A percentile compares a stretch with the other conserved stretches of the same genome.
Conservation (phyloP, 495 filamentous ascomycete species). For the Aspergillus carlsbadensis region DNA sequence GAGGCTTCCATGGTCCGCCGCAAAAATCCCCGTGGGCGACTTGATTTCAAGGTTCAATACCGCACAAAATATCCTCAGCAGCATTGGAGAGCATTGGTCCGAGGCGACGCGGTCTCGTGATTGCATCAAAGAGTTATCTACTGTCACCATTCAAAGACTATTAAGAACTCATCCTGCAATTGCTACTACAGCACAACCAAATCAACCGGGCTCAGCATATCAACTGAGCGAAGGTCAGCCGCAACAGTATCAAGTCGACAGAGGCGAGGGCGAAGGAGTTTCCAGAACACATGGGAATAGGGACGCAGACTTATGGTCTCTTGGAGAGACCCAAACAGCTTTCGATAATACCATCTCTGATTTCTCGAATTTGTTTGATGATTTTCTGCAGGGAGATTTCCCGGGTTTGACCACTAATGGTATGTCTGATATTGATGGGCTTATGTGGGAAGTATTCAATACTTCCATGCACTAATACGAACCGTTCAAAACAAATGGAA, state of each 20-base stretch:
- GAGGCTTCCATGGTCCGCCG: slow-evolving; percentile 33
- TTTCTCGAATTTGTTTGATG: slow-evolving; percentile 26
- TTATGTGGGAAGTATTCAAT: slow-evolving; percentile 37
- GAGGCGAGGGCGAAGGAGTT: neutral
- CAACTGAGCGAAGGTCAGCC: neutral
- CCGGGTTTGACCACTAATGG: slow-evolving; percentile 31
- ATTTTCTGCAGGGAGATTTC: slow-evolving; percentile 28
- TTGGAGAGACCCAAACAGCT: neutral
- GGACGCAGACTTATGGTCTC: neutral
- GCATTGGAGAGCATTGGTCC: slow-evolving; percentile 47
- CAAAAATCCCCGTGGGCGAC: slow-evolving; percentile 36
- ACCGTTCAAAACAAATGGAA: too few relatives aligned
- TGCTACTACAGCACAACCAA: slow-evolving; percentile 7
- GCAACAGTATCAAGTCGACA: neutral
- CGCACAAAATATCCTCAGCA: slow-evolving; percentile 44
- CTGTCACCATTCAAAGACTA: slow-evolving; percentile 37
- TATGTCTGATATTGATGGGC: slow-evolving; percentile 34
- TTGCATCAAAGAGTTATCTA: slow-evolving; percentile 40
- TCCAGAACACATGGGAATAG: neutral
- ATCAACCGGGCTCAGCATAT: neutral
- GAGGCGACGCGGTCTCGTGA: slow-evolving; percentile 45
- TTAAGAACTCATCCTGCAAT: slow-evolving; percentile 18
- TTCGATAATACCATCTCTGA: slow-evolving; percentile 6
- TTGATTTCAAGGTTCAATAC: slow-evolving; percentile 36
- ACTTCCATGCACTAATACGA: neutral